A percentile compares a stretch with the other conserved stretches of the same genome.
These are phyloP conservation scores for Hymenoscyphus fructigenus DNA, from an alignment of 2,329 filamentous ascomycete species.

Conservation along the genomic window DNA sequence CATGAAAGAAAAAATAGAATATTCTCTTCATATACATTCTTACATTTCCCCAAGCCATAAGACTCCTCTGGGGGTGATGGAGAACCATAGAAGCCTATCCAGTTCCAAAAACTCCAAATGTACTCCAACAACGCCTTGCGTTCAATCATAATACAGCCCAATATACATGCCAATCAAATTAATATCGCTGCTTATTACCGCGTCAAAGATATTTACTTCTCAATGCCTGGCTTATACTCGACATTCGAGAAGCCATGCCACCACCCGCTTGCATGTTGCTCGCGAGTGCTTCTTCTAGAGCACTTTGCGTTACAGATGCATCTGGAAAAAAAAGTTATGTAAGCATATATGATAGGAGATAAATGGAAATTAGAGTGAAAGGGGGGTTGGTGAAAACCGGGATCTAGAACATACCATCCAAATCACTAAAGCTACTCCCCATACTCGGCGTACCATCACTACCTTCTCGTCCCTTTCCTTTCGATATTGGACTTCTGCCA, in stretches of 20 bases:
- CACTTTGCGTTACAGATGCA: slow-evolving; percentile 77
- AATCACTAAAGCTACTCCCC: slow-evolving; percentile 83
- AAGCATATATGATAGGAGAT: neutral
- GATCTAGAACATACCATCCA: slow-evolving; percentile 59
- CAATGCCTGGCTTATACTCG: slow-evolving; percentile 64
- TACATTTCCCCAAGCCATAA: no score
- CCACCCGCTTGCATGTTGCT: slow-evolving; percentile 65
- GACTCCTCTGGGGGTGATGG: neutral
- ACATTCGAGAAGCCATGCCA: slow-evolving; percentile 61
- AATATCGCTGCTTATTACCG: no score
- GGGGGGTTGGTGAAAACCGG: neutral
- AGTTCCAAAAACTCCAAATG: neutral
- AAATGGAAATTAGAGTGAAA: neutral
- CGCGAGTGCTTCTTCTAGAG: slow-evolving; percentile 73
- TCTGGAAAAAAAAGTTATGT: slow-evolving; percentile 47
- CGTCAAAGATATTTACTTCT: slow-evolving; percentile 55
- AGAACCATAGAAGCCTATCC: neutral
- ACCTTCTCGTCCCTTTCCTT: slow-evolving; percentile 55
- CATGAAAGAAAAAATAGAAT: no score
- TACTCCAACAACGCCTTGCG: slow-evolving; percentile 2
- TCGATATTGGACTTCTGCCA: slow-evolving; percentile 52
- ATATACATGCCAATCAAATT: neutral
- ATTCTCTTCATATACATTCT: no score
- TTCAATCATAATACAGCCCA: neutral
- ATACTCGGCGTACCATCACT: slow-evolving; percentile 77